These are phyloP conservation scores for Limtongia smithiae DNA, from an alignment of 805 yeast species.

Conservation along the genomic window DNA sequence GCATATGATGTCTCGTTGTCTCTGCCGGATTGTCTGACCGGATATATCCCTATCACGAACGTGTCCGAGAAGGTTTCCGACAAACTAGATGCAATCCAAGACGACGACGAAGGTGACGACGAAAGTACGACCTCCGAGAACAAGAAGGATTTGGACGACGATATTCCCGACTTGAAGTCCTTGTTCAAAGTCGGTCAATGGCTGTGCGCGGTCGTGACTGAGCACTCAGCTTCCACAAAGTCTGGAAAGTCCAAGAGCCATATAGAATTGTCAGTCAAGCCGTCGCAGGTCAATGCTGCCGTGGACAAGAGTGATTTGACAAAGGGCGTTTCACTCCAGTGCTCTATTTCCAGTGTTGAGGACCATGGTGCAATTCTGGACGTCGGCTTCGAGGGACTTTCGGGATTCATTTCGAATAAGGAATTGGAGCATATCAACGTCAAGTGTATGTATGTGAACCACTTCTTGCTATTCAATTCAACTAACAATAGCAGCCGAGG, in stretches of 20 bases:
- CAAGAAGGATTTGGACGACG: slow-evolving; percentile 33
- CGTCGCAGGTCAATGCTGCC: slow-evolving; percentile 60
- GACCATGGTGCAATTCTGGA: slow-evolving; percentile 86
- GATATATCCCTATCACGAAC: slow-evolving; percentile 71
- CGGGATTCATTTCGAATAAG: slow-evolving; percentile 74
- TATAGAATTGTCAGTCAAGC: slow-evolving; percentile 70
- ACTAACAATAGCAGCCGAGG: slow-evolving; percentile 31
- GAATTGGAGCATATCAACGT: slow-evolving; percentile 47
- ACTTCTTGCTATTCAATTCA: not conserved
- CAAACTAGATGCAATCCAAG: slow-evolving; percentile 50
- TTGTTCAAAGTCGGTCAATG: slow-evolving; percentile 75
- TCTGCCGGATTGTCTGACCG: slow-evolving; percentile 75
- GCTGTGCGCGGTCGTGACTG: slow-evolving; percentile 75
- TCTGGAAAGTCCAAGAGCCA: slow-evolving; percentile 50
- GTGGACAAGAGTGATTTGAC: slow-evolving; percentile 62
- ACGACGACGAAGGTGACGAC: slow-evolving; percentile 38
- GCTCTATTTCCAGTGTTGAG: slow-evolving; percentile 71
- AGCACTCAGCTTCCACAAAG: slow-evolving; percentile 42
- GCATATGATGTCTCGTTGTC: slow-evolving; percentile 64
- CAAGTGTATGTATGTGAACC: slow-evolving; percentile 30
- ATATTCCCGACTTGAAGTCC: slow-evolving; percentile 54
- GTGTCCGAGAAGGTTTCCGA: slow-evolving; percentile 61
- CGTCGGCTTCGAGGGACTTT: slow-evolving; percentile 54
- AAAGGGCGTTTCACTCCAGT: slow-evolving; percentile 67
- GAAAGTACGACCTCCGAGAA: slow-evolving; percentile 32